Evolutionary conservation across 108 stramenopile species (phyloP).

Genomic region (Chaetoceros muelleri): DNA sequence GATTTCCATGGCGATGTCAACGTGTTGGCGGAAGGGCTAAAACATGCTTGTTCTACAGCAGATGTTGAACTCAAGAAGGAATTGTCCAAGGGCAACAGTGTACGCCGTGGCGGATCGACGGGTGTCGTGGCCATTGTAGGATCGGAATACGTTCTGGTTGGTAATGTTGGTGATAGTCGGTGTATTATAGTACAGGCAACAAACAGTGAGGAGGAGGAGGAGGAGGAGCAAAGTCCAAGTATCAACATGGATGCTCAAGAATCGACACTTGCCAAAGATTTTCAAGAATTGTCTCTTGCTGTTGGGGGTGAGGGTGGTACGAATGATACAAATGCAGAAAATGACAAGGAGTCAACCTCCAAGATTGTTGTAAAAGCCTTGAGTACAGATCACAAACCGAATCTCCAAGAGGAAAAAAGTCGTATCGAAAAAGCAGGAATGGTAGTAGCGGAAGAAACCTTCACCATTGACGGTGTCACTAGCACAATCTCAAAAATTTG

Average conservation of each 20-base stretch:
- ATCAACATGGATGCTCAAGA: not conserved
- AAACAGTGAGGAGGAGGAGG: not conserved
- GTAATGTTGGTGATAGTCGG: constrained; percentile 86
- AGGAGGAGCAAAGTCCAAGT: not conserved
- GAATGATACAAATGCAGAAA: not conserved
- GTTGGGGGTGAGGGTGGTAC: constrained; percentile 2
- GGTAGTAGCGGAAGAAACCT: constrained; percentile 23
- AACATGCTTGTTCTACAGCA: constrained; percentile 24
- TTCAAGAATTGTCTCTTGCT: not conserved
- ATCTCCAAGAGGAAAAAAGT: constrained; percentile 50
- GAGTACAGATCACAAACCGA: constrained; percentile 92
- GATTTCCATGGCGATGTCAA: constrained; percentile 4
- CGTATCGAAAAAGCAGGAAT: constrained; percentile 76
- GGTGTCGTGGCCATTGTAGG: constrained; percentile 66
- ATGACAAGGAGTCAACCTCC: not conserved
- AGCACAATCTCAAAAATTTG: constrained; percentile 25
- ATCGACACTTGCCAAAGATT: not conserved
- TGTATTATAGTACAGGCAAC: constrained; percentile 59
- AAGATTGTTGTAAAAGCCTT: constrained; percentile 32
- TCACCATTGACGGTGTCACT: constrained; percentile 24
- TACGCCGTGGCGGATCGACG: constrained; percentile 55
- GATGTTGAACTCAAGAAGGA: constrained; percentile 40
- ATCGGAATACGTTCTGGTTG: constrained; percentile 48
- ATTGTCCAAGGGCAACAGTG: not conserved
- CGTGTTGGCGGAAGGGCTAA: constrained; percentile 16